Evolutionary conservation across 768 basidiomycete species (phyloP), one percentile per base, ranked within the genome.

Genomic region (Psilocybe tampanensis): DNA sequence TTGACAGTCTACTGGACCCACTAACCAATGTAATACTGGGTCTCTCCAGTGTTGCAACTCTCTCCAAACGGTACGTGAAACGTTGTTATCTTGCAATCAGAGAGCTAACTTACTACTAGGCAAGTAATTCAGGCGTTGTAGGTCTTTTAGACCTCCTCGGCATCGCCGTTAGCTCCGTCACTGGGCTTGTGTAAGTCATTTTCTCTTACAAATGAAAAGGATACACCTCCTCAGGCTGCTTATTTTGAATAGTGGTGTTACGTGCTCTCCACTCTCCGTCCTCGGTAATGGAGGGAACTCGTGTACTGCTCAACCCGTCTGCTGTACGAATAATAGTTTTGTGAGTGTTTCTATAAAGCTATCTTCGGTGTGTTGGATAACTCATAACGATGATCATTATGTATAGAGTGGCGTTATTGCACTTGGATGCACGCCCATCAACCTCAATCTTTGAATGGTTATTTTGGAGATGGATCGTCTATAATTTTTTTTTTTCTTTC

Each of bases 401-500:
- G n/a, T n/a, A 7, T 49, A 75, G 75, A 66, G 67, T 43, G 76
- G 76, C 22, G 41, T 76, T 52, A 64, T 77, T 34, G 64, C 69
- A 41, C 65, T 76, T 59, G 75, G 73, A 36, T 76, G 77, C 65
- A 62, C 61, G 22, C 71, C 74, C 48, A 66, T 76, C 64, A 75
- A 72, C 66, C 23, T 74, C 57, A 67, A 67, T 58, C 69, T 70
- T 49, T 70, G 59, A 68, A 39, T 9, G 45, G 18, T 12, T 7
- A 18, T 19, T 24, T n/a, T 29, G 29, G n/a, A n/a, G n/a, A 29
- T 5, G 29, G 29, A 29, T 9, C 29, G 29, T 29, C 5, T 5
- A 29, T 29, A 9, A 29, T 29, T 29, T 29, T 9, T 29, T 29
- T 29, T 29, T 4, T 29, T 29, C 29, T 29, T 9, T 29, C 29